Evolutionary conservation across 2,329 filamentous ascomycete genomes (phyloP), one percentile per base, ranked within the genome.

Genomic region (Cordyceps farinosa): DNA sequence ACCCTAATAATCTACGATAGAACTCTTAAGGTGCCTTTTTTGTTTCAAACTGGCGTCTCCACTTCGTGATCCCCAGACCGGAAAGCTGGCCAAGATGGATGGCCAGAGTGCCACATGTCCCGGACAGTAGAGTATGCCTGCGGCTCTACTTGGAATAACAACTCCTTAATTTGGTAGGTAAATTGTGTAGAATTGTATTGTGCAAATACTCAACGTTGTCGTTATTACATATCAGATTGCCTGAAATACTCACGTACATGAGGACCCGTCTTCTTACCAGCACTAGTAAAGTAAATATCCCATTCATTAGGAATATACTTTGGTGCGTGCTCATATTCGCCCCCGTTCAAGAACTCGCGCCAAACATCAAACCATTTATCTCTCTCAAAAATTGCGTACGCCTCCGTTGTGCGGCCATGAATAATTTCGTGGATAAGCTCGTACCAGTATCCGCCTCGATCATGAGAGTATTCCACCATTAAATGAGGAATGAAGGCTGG

Each of bases 361-460:
- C 57, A 64, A 32, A 50, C 45, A 42, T 64, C 51, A 34, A 61
- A 61, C 44, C 50, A 51, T 34, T 44, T 34, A 30, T 29, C 34
- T 47, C 52, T 52, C 27, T 55, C n/a, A 32, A 63, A 42, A 52
- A 64, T 51, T 10, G 30, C 32, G 38, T 48, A 30, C 29, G 62
- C 57, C 3, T 47, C 56, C 56, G 51, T 64, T 36, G 30, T 55
- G n/a, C 52, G 62, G 40, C 56, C 55, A 54, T 64, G 62, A 51
- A 64, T 29, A 38, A 64, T 64, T 34, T 64, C 56, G 22, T 64
- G 62, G 32, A 64, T 32, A 15, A 64, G 62, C 62, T 64, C 62
- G 34, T 64, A 64, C 56, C 62, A 64, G 51, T 51, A 64, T 44
- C 62, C 62, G 34, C 45, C 34, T 55, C 51, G 56, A 36, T 64